Conservation (phyloP, 1,139 yeast genomes). For the Kurtzmaniella natalensis region DNA sequence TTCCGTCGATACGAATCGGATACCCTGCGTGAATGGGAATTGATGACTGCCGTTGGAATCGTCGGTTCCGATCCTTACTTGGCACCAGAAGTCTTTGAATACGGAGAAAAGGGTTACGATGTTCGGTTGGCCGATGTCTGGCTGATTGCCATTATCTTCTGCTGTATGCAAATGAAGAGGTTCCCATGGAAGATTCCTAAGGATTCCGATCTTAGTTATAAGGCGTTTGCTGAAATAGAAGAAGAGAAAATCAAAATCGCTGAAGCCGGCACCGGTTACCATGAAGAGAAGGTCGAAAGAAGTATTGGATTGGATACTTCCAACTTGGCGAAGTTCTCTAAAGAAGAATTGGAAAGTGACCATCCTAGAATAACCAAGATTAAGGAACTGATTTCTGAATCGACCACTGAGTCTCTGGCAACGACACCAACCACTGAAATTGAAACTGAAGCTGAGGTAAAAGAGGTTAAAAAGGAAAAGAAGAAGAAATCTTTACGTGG, state of each 20-base stretch:
- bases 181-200: constrained; percentile 82
- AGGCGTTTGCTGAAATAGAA: constrained; percentile 31
- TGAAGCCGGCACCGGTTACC: constrained; percentile 2
- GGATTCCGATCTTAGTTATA: constrained; percentile 49
- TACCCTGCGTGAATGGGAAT: constrained; percentile 23
- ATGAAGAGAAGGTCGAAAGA: constrained; percentile 1
- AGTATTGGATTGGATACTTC: not conserved
- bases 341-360: not conserved
- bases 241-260: constrained; percentile 7
- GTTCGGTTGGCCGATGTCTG: constrained; percentile 73
- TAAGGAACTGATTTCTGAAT: constrained; percentile 1
- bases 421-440: not conserved
- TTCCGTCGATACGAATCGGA: constrained; percentile 35
- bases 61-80: constrained; percentile 81
- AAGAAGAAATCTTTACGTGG: constrained; percentile 13
- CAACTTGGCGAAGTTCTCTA: not conserved
- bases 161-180: constrained; percentile 67
- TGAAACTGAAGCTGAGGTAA: not conserved
- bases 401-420: not conserved
- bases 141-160: constrained; percentile 73
- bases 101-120: constrained; percentile 48
- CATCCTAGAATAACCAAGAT: not conserved
- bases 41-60: constrained; percentile 54
- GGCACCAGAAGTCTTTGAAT: constrained; percentile 68
- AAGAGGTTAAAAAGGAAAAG: not conserved